Conservation (phyloP, 225 moss, liverwort and hornwort species). For the Physcomitrellopsis africana region DNA sequence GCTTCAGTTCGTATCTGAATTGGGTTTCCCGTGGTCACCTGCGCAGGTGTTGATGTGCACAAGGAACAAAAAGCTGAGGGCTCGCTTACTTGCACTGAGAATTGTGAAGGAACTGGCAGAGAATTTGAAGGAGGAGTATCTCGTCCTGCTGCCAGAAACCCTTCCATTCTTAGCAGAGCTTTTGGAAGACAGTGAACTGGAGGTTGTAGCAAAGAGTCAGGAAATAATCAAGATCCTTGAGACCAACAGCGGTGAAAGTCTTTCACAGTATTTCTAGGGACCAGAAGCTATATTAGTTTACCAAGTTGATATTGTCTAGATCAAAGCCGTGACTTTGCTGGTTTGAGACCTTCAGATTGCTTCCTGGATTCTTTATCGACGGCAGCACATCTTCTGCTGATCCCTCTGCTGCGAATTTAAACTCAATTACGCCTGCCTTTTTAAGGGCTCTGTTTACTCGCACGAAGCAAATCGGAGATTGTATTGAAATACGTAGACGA, state of each 20-base stretch:
- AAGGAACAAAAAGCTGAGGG: constrained; percentile 62
- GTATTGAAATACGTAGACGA: too few relatives aligned
- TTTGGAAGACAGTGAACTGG: constrained; percentile 78
- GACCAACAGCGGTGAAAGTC: constrained; percentile 84
- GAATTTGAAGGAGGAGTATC: constrained; percentile 91
- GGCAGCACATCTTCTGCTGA: background rate
- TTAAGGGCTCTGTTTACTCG: background rate
- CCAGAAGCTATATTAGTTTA: background rate
- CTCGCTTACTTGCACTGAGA: constrained; percentile 77
- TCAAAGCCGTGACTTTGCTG: background rate
- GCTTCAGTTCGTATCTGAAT: background rate
- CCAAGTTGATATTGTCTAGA: background rate
- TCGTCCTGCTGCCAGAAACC: constrained; percentile 89
- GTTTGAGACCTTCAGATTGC: background rate
- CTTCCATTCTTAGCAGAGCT: constrained; percentile 93
- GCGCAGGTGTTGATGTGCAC: constrained; percentile 94
- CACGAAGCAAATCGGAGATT: too few relatives aligned
- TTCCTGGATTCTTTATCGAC: background rate
- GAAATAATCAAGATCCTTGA: constrained; percentile 86
- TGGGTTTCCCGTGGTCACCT: constrained; percentile 6
- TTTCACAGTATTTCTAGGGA: constrained; percentile 80
- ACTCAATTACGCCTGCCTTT: background rate
- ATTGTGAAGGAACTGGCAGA: constrained; percentile 82
- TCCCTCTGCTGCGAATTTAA: background rate
- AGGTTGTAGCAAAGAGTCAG: constrained; percentile 82